Evolutionary conservation across 163 green algal species (phyloP).

Genomic region (Chlamydomonas reinhardtii): DNA sequence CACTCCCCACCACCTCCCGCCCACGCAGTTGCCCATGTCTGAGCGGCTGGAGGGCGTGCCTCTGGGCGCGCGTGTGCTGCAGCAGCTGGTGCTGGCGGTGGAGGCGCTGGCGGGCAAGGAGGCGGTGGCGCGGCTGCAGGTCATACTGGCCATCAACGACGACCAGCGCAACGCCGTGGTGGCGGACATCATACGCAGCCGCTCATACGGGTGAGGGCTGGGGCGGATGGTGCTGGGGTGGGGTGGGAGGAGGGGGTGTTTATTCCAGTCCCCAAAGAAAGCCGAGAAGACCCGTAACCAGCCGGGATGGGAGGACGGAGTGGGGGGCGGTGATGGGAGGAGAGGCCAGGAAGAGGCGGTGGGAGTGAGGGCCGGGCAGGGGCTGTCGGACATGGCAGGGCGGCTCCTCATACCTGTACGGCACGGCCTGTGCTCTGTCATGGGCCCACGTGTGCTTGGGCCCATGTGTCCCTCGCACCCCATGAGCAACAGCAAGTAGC

Average conservation of each 20-base stretch:
- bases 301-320: no score
- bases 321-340: no score
- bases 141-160: constrained; percentile 54
- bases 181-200: constrained; percentile 30
- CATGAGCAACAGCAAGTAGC: no score
- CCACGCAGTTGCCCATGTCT: constrained; percentile 44
- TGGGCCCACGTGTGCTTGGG: no score
- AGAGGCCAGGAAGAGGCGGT: no score
- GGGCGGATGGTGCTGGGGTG: neutral
- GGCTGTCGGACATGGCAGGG: no score
- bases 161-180: constrained; percentile 48
- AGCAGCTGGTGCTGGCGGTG: constrained; percentile 51
- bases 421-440: no score
- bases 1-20: neutral
- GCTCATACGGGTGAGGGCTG: constrained; percentile 41
- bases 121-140: constrained; percentile 24
- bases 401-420: no score
- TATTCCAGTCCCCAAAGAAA: no score
- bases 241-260: neutral
- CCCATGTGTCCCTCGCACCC: no score
- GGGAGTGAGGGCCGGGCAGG: no score
- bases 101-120: constrained; percentile 43
- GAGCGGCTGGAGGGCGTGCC: constrained; percentile 55
- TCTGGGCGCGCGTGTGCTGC: constrained; percentile 34
- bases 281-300: no score